Base-by-base conservation (phyloP, 148 eudicot species). In the Silene uniflora region DNA sequence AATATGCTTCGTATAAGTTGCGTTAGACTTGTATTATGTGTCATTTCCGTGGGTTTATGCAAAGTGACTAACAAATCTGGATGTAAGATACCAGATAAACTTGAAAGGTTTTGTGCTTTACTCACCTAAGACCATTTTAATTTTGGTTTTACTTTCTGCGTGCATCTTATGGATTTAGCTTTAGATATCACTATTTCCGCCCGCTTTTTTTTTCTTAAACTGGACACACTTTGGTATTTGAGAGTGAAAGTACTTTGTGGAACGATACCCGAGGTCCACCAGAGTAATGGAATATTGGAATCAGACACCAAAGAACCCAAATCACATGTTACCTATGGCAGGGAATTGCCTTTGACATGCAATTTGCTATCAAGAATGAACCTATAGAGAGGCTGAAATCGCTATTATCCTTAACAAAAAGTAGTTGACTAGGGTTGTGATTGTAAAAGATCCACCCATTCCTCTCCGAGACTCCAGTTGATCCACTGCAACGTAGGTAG, bases 1-100 rank as follows among this genome's bases (percentile, higher is more conserved):
- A 22, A 21, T 62, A 64, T 80, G 60, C 56, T 65, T 72, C 46
- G 47, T 61, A 27, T 76, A 65, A 18, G 11, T 23, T 76, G 75
- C 67, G 7, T 75, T 63, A 55, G 14, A 44, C 59, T n/a, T 67
- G 35, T 19, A 54, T 59, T 11, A 25, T 54, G 24, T 22, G 70
- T 32, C n/a, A 62, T 66, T 56, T 14, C 39, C 44, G 19, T 54
- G 73, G 42, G 21, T 52, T 71, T 55, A 52, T 52, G 39, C 62
- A 24, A 49, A 12, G 62, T 55, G 61, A 35, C 42, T 25, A 35
- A 24, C 73, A 1, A 3, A 46, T 69, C 69, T 0, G 5, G 18
- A 12, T 71, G 74, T 52, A 52, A 71, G 74, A 52, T 52, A 71
- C 24, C 27, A 72, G n/a, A 7, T 6, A 66, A n/a, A 35, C 10